Base-by-base conservation (phyloP, 495 filamentous ascomycete genomes). In the Penicillium samsonianum region DNA sequence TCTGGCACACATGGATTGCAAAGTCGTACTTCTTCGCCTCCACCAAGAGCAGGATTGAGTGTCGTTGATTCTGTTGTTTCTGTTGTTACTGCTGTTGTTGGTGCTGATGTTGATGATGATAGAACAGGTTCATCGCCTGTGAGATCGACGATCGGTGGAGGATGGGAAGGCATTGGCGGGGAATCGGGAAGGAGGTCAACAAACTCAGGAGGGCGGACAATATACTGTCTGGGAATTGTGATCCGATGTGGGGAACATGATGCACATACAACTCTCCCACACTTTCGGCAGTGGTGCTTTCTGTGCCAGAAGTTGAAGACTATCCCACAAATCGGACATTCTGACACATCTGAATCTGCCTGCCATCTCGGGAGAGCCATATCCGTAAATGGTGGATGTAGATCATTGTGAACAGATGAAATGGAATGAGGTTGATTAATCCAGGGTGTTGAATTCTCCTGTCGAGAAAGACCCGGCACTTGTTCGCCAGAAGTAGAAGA, bases 211-310 rank as follows among this genome's bases (percentile, higher is more conserved):
- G 92, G 91, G 41, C 87, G 89, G 16, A 98, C 94, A 48, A 98
- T 94, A 67, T 88, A 98, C 57, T 94, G 90, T 51, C 90, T 82
- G 1, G 94, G 95, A 54, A 98, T 96, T 1, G 88, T 96, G 67
- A 98, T 98, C 40, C 90, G 85, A 71, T 98, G 93, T 5, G 95
- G 94, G 4, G 95, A 98, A 73, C 94, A 98, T 17, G 82, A 74
- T 51, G 87, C 84, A 70, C 94, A 98, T 14, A 98, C 95, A 1
- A 98, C 95, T 28, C 92, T 82, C 7, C 94, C 94, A 71, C 94
- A 98, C 78, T 96, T 97, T 50, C 92, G 91, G 73, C 92, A 97
- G 67, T 97, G 92, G 69, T 97, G 92, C 65, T 93, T 94, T 51
- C 92, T 81, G 68, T 90, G 84, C 80, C 89, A 96, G 63, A 96